These are phyloP conservation scores for Desmodesmus armatus DNA, from an alignment of 139 green algal species.

Conservation along the genomic window DNA sequence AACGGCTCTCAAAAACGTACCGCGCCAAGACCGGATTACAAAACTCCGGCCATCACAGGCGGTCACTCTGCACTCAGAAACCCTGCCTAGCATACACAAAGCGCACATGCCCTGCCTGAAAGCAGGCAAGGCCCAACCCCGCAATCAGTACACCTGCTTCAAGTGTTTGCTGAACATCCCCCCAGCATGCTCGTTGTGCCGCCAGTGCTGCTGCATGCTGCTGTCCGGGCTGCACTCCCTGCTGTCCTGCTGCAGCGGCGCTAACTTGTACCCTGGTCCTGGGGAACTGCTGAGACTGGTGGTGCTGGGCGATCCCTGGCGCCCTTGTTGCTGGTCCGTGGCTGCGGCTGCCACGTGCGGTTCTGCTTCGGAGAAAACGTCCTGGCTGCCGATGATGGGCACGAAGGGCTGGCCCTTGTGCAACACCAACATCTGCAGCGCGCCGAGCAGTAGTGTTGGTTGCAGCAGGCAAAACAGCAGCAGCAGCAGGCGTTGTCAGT, in stretches of 20 bases:
- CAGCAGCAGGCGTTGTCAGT: background rate
- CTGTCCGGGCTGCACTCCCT: too few relatives aligned
- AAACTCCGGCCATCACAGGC: too few relatives aligned
- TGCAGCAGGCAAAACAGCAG: background rate
- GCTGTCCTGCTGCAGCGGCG: background rate
- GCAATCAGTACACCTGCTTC: constrained; percentile 13
- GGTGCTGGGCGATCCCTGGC: background rate
- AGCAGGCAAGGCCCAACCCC: background rate
- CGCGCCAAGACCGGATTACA: too few relatives aligned
- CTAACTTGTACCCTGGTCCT: background rate
- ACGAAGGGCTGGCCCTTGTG: constrained; percentile 26
- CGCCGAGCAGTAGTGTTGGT: background rate
- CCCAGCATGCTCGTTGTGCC: constrained; percentile 12
- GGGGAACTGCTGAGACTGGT: background rate
- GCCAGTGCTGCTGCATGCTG: background rate
- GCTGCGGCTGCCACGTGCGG: background rate
- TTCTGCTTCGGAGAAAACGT: background rate
- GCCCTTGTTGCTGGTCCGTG: background rate
- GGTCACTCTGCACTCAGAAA: too few relatives aligned
- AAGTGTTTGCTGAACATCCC: background rate
- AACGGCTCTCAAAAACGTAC: too few relatives aligned
- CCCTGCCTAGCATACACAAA: too few relatives aligned
- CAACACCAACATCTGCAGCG: constrained; percentile 28
- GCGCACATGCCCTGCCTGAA: too few relatives aligned
- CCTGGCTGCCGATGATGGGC: background rate